Base-by-base conservation (phyloP, 495 filamentous ascomycete genomes). In the Trichoderma reesei region DNA sequence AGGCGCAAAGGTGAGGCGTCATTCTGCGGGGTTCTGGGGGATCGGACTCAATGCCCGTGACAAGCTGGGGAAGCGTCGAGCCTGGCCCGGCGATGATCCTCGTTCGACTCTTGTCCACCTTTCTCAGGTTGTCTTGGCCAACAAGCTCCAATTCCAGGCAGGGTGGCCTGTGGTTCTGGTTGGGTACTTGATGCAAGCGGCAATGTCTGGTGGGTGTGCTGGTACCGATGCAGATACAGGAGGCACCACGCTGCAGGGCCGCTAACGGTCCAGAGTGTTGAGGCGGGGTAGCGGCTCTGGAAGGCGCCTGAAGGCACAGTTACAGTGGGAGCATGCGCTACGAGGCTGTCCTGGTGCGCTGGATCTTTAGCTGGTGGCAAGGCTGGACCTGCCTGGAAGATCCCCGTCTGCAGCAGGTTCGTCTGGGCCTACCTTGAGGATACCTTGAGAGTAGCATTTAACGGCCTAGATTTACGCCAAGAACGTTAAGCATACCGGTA, bases 1-100 rank as follows among this genome's bases (percentile, higher is more conserved):
- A 31, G 18, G 41, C 41, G 41, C 61, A 18, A 56, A 56, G 51
- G 51, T 31, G 51, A 56, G 51, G 51, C 51, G 13, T 56, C 51
- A 56, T 56, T 56, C 31, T 56, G 51, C 51, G 51, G 51, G 51
- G 51, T 33, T 20, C 34, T 56, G 31, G 51, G 51, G 9, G 9
- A 34, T 33, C 51, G 5, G 18, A n/a, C 34, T 33, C 26, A 56
- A 56, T 33, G 46, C 46, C 26, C 9, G 51, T 56, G 51, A 33
- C 51, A 56, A 56, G 51, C 26, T 56, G 51, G 20, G 13, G 34
- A 14, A 46, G 10, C 37, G n/a, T n/a, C n/a, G n/a, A n/a, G n/a
- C n/a, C n/a, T n/a, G n/a, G n/a, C n/a, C 34, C 51, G 51, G 20
- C 34, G 51, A 56, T 56, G 51, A 18, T 56, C 20, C 31, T 31